Conservation (phyloP, 805 yeast genomes). For the Blastobotrys peoriensis region DNA sequence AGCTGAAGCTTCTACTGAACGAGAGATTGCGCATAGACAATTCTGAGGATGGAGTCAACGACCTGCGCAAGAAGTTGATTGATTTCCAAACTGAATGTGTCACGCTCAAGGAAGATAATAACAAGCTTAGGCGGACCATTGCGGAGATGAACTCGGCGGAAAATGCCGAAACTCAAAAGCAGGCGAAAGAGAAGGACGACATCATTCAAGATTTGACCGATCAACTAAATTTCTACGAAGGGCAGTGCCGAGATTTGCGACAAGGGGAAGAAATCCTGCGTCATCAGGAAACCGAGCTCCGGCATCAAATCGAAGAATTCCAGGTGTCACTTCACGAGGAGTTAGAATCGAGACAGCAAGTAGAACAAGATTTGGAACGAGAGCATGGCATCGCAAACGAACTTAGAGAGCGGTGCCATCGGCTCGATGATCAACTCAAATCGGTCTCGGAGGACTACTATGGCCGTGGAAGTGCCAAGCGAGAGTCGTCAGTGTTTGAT, state of each 20-base stretch:
- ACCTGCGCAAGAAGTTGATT: constrained; percentile 5
- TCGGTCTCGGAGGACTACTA: neutral
- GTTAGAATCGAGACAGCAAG: neutral
- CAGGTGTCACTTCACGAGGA: neutral
- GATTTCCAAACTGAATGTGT: constrained; percentile 3
- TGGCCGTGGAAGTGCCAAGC: neutral
- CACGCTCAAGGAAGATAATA: constrained; percentile 7
- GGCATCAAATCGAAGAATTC: neutral
- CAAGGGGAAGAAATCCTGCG: neutral
- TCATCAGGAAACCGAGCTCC: neutral
- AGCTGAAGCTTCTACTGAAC: constrained; percentile 10
- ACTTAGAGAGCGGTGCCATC: neutral
- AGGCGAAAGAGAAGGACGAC: constrained; percentile 1
- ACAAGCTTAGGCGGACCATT: constrained; percentile 5
- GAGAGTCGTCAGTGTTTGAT: neutral
- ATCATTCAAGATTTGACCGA: constrained; percentile 5
- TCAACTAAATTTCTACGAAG: constrained; percentile 1
- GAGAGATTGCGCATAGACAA: constrained; percentile 4
- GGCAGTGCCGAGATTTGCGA: constrained; percentile 2
- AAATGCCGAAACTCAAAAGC: constrained; percentile 4
- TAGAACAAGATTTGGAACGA: neutral
- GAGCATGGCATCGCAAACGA: neutral
- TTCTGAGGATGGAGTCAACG: constrained; percentile 6
- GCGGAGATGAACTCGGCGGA: constrained; percentile 1
- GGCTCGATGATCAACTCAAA: neutral